Evolutionary conservation across 1,139 yeast genomes (phyloP), one percentile per base, ranked within the genome.

Genomic region (Candida tropicalis): DNA sequence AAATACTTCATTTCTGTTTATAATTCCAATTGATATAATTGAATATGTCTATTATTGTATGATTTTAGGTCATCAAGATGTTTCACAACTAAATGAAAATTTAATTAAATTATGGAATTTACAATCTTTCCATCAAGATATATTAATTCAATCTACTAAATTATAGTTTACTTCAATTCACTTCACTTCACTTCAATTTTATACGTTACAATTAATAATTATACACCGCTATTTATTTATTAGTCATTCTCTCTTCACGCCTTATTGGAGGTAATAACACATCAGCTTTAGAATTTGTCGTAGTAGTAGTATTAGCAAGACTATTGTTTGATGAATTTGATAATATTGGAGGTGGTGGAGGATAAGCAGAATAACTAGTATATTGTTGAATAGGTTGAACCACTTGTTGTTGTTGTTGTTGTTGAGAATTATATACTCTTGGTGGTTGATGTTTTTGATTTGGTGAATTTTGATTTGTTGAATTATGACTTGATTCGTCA

Each of bases 11-110:
- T 57, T 67, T 35, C 58, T 66, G 12, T 56, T 68, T 33, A 53
- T 66, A 13, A 42, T 68, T 17, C 74, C 74, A 0, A 50, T 62
- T 4, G 65, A 63, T 35, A 41, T 65, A 0, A 56, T 68, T 3
- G 38, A 54, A 25, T 52, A 52, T 35, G 54, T 66, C 42, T 56
- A 53, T 41, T 18, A 33, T 20, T 15, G 9, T 5, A 27, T 43
- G 10, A 35, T 47, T 11, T 29, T 37, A 12, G 28, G 13, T 8
- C 10, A 22, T 18, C 31, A 36, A 8, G 42, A 39, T 20, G 28
- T 18, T n/a, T 17, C 32, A n/a, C 41, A 26, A 25, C 39, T 5
- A 24, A 36, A 36, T 36, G 39, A 3, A 11, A 18, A 18, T 38
- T 62, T n/a, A 54, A 55, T 34, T 29, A 41, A 3, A 54, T 43